Base-by-base conservation (phyloP, 2,329 filamentous ascomycete genomes). In the Xylaria polymorpha region DNA sequence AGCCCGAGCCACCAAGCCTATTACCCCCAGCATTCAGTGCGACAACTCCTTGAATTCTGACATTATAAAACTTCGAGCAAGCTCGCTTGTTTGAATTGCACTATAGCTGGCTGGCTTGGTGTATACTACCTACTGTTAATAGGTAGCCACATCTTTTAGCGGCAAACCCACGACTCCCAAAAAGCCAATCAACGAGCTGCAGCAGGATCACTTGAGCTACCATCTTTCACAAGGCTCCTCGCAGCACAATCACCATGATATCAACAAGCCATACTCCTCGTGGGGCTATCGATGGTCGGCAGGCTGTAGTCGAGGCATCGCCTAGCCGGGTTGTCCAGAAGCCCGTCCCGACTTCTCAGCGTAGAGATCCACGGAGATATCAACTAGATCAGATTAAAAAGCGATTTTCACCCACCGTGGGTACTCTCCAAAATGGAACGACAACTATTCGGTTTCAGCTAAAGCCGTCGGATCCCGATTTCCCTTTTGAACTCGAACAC, bases 401-500 rank as follows among this genome's bases (percentile, higher is more conserved):
- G 71, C 87, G 93, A 41, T 95, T 89, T 79, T 83, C 81, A 1
- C 83, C 86, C 7, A 81, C 80, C 58, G 83, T 86, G 69, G 79
- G 81, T 12, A 80, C 76, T 15, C 75, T 82, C 3, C 76, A 79
- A 7, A 79, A 85, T 68, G 85, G 86, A 58, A 84, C 83, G 3
- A 88, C 87, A 0, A 84, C 86, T 18, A 80, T 94, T 46, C 80
- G 83, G 10, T 92, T 95, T 79, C 87, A 84, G 61, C 81, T 96
- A 70, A 81, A 81, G 14, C 93, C 93, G 5, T 94, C 92, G 6
- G 93, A 96, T 77, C 93, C 93, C 0, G 93, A 96, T 76, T 95
- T 96, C 75, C 91, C 93, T 0, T 95, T 93, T 79, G 91, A 94
- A 70, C 83, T 95, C 76, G 85, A 89, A 32, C 83, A 86, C 46